These are phyloP conservation scores for Exophiala lecanii-corni DNA, from an alignment of 2,329 filamentous ascomycete genomes.

Conservation along the genomic window DNA sequence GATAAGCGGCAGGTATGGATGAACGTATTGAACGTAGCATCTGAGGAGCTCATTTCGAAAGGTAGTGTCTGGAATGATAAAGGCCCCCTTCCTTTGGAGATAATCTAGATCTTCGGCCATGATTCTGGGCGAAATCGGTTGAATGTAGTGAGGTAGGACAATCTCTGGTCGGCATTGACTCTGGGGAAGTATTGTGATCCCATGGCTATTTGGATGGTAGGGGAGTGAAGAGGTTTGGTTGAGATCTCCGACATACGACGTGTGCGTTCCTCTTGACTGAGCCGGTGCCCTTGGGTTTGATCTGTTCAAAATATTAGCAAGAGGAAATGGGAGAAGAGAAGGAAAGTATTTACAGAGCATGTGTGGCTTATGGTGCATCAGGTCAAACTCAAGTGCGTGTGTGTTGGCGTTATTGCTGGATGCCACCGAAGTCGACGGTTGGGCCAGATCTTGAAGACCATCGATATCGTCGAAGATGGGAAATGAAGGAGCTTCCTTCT, in stretches of 20 bases:
- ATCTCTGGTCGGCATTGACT: slow-evolving; percentile 44
- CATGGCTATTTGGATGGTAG: slow-evolving; percentile 30
- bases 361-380: slow-evolving; percentile 55
- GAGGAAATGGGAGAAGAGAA: not conserved
- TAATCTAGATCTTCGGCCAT: slow-evolving; percentile 78
- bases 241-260: slow-evolving; percentile 43
- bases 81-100: slow-evolving; percentile 75
- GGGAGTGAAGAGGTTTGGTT: slow-evolving; percentile 34
- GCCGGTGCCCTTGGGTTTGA: slow-evolving; percentile 44
- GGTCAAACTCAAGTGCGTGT: slow-evolving; percentile 43
- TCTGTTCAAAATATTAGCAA: slow-evolving; percentile 34
- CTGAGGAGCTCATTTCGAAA: slow-evolving; percentile 78
- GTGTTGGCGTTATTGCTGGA: not conserved
- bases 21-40: slow-evolving; percentile 81
- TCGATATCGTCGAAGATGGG: slow-evolving; percentile 30
- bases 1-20: slow-evolving; percentile 88
- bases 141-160: slow-evolving; percentile 65
- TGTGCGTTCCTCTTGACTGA: slow-evolving; percentile 42
- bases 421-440: not conserved
- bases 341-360: slow-evolving; percentile 52
- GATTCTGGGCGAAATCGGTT: slow-evolving; percentile 71
- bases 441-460: slow-evolving; percentile 19
- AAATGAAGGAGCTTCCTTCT: slow-evolving; percentile 22
- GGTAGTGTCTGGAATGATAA: slow-evolving; percentile 65
- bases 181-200: slow-evolving; percentile 38